phyloP scores from a whole-genome alignment of 768 basidiomycete genomes.

The Mycena haematopus region DNA sequence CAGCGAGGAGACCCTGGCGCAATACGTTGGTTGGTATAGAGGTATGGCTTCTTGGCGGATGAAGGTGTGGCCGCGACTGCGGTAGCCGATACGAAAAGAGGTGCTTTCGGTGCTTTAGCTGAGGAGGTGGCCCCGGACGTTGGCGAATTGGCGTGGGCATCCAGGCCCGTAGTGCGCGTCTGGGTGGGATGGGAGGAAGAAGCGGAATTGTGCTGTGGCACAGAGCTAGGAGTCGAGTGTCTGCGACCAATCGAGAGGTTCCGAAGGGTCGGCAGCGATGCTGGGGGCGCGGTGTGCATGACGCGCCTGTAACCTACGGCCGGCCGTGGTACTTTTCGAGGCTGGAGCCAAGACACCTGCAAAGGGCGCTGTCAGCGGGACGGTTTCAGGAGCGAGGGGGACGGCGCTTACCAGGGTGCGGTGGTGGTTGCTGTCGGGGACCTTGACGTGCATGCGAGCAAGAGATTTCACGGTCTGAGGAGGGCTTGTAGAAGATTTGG shows the following conservation, averaged over 20 bases:
- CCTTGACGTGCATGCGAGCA: conserved; percentile 8
- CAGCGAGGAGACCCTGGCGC: conserved; percentile 9
- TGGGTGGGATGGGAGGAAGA: background rate
- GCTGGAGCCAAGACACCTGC: conserved; percentile 6
- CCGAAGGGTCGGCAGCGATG: background rate
- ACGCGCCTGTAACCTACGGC: background rate
- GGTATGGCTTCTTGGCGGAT: background rate
- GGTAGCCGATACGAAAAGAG: background rate
- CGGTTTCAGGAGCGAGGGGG: background rate
- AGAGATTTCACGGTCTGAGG: conserved; percentile 1
- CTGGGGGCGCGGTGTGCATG: background rate
- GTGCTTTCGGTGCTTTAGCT: background rate
- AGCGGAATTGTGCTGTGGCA: background rate
- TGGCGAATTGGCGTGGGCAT: background rate
- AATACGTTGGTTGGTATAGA: background rate
- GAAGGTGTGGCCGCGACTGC: background rate
- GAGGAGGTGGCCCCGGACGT: background rate
- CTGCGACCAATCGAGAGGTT: conserved; percentile 6
- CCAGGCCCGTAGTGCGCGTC: background rate
- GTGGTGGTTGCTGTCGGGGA: background rate
- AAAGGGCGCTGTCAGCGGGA: background rate
- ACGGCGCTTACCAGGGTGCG: conserved; percentile 3
- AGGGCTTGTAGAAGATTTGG: background rate
- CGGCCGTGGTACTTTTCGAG: background rate
- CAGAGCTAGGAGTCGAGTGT: background rate